Evolutionary conservation across 2,329 filamentous ascomycete genomes (phyloP).

Genomic region (Pseudopithomyces chartarum): DNA sequence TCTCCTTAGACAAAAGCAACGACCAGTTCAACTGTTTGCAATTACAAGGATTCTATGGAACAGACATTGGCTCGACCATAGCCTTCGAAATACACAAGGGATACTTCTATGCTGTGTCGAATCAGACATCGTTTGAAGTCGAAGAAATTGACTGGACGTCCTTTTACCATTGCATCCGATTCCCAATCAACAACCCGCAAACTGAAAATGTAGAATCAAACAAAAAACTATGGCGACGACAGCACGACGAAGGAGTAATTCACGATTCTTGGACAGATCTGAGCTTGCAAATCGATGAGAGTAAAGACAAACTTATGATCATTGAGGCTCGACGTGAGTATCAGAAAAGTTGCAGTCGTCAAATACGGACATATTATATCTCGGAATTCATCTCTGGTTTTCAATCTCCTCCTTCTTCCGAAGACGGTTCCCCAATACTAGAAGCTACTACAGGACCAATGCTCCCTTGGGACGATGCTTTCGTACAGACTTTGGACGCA

Average conservation of each 20-base stretch:
- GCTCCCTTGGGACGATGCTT: slow-evolving; percentile 37
- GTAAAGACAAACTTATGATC: slow-evolving; percentile 62
- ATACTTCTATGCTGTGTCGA: slow-evolving; percentile 73
- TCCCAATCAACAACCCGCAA: slow-evolving; percentile 59
- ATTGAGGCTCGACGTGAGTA: slow-evolving; percentile 74
- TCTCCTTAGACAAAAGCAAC: slow-evolving; percentile 41
- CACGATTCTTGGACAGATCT: slow-evolving; percentile 76
- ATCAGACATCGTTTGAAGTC: slow-evolving; percentile 64
- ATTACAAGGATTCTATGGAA: slow-evolving; percentile 64
- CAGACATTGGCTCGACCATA: slow-evolving; percentile 69
- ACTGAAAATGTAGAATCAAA: slow-evolving; percentile 51
- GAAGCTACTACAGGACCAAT: slow-evolving; percentile 10
- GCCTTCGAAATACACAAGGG: slow-evolving; percentile 72
- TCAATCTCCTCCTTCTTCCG: slow-evolving; percentile 5
- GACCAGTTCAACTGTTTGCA: slow-evolving; percentile 55
- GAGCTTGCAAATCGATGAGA: slow-evolving; percentile 64
- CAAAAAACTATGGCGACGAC: slow-evolving; percentile 64
- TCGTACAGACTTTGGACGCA: slow-evolving; percentile 29
- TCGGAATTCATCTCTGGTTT: slow-evolving; percentile 52
- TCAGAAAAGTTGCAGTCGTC: slow-evolving; percentile 59
- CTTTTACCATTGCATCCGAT: slow-evolving; percentile 70
- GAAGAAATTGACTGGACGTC: slow-evolving; percentile 71
- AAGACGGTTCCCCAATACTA: slow-evolving; percentile 6
- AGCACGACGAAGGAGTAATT: slow-evolving; percentile 71
- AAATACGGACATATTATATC: slow-evolving; percentile 69